These are phyloP conservation scores for Hyaloscypha variabilis DNA, from an alignment of 495 filamentous ascomycete species.

Conservation along the genomic window DNA sequence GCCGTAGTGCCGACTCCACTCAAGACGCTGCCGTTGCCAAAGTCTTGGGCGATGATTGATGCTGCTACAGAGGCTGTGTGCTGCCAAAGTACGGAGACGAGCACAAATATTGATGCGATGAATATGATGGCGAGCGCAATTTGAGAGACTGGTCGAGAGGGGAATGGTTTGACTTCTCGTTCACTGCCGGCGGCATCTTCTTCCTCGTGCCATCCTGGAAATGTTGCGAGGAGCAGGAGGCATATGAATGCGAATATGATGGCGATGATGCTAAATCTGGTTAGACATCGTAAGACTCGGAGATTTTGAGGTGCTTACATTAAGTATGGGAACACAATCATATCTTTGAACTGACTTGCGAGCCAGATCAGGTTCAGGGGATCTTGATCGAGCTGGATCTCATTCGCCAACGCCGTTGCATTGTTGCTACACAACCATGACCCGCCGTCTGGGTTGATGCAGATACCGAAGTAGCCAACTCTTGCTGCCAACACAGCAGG, in stretches of 20 bases:
- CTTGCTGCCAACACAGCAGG: slow-evolving; percentile 66
- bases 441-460: slow-evolving; percentile 72
- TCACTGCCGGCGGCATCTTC: slow-evolving; percentile 64
- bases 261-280: slow-evolving; percentile 66
- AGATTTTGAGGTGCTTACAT: slow-evolving; percentile 48
- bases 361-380: slow-evolving; percentile 83
- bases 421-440: slow-evolving; percentile 77
- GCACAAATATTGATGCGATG: slow-evolving; percentile 75
- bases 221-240: slow-evolving; percentile 75
- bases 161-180: slow-evolving; percentile 79
- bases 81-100: slow-evolving; percentile 75
- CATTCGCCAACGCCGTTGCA: slow-evolving; percentile 70
- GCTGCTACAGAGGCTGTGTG: slow-evolving; percentile 95
- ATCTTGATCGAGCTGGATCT: slow-evolving; percentile 71
- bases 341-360: slow-evolving; percentile 76
- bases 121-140: slow-evolving; percentile 79
- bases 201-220: slow-evolving; percentile 82
- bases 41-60: slow-evolving; percentile 87
- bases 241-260: slow-evolving; percentile 80
- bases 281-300: slow-evolving; percentile 18
- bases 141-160: slow-evolving; percentile 71
- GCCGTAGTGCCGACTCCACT: slow-evolving; percentile 88
- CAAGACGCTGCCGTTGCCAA: slow-evolving; percentile 91
- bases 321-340: slow-evolving; percentile 79
- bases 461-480: slow-evolving; percentile 74